These are phyloP conservation scores for Ganoderma resinaceum DNA, from an alignment of 1,284 basidiomycete genomes.

Conservation along the genomic window DNA sequence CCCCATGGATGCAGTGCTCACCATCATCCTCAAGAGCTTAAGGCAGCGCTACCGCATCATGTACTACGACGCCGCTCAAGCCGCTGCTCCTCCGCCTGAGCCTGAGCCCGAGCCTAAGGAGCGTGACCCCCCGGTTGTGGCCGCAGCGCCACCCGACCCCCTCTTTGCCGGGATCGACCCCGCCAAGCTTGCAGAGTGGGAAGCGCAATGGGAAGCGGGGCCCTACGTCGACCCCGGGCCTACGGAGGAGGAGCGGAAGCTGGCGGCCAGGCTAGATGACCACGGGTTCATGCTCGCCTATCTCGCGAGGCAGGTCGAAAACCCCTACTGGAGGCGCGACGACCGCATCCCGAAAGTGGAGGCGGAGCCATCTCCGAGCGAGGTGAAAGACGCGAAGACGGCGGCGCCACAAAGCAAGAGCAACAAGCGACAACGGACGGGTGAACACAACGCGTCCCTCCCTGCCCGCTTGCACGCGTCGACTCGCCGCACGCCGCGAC, in stretches of 20 bases:
- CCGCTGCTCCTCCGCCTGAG: background rate
- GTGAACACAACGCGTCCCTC: background rate
- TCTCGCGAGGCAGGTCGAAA: background rate
- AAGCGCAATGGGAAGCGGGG: background rate
- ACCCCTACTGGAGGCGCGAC: background rate
- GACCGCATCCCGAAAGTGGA: background rate
- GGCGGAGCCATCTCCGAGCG: background rate
- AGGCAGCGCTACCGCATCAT: background rate
- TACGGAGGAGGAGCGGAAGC: background rate
- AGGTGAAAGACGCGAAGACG: too few relatives aligned
- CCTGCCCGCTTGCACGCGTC: background rate
- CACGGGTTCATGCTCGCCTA: background rate
- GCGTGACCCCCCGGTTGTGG: too few relatives aligned
- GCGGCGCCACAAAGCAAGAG: too few relatives aligned
- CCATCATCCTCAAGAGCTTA: background rate
- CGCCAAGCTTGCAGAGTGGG: background rate
- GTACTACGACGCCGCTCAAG: background rate
- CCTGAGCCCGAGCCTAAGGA: background rate
- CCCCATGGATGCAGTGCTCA: background rate
- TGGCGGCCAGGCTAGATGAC: background rate
- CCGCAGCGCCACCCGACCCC: too few relatives aligned
- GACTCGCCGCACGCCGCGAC: background rate
- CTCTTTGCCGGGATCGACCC: background rate
- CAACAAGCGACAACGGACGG: constrained; percentile 1
- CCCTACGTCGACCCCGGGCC: background rate